Evolutionary conservation across 805 yeast species (phyloP).

Genomic region (Ogataea dorogensis): DNA sequence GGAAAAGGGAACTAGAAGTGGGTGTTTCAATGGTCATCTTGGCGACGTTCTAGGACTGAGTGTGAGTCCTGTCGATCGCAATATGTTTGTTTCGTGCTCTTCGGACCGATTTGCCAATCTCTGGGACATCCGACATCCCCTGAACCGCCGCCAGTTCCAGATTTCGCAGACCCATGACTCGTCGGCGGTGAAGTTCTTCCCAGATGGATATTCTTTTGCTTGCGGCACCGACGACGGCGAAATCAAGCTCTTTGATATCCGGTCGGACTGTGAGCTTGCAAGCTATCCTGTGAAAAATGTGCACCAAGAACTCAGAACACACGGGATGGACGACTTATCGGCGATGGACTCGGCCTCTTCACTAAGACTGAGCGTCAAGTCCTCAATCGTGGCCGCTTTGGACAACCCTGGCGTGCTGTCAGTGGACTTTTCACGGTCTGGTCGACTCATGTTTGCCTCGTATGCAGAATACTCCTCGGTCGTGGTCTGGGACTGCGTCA

Average conservation of each 20-base stretch:
- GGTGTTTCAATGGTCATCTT: slow-evolving; percentile 62
- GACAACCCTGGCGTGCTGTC: slow-evolving; percentile 72
- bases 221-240: slow-evolving; percentile 81
- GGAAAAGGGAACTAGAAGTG: slow-evolving; percentile 49
- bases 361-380: slow-evolving; percentile 18
- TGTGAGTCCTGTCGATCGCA: slow-evolving; percentile 23
- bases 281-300: slow-evolving; percentile 34
- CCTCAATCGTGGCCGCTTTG: slow-evolving; percentile 35
- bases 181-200: slow-evolving; percentile 59
- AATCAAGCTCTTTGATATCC: slow-evolving; percentile 66
- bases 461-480: slow-evolving; percentile 70
- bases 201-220: slow-evolving; percentile 67
- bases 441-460: slow-evolving; percentile 70
- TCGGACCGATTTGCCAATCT: slow-evolving; percentile 66
- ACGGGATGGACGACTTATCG: slow-evolving; percentile 9
- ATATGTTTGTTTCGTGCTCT: slow-evolving; percentile 58
- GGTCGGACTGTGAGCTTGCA: slow-evolving; percentile 71
- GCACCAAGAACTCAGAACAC: slow-evolving; percentile 14
- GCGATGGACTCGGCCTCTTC: slow-evolving; percentile 26
- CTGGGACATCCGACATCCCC: slow-evolving; percentile 60
- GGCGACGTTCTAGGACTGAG: slow-evolving; percentile 66
- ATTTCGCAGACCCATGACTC: slow-evolving; percentile 59
- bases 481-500: slow-evolving; percentile 73
- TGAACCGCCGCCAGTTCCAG: slow-evolving; percentile 41
- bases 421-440: slow-evolving; percentile 69